Evolutionary conservation across 352 stramenopile species (phyloP).

Genomic region (Globisporangium orthogonon): DNA sequence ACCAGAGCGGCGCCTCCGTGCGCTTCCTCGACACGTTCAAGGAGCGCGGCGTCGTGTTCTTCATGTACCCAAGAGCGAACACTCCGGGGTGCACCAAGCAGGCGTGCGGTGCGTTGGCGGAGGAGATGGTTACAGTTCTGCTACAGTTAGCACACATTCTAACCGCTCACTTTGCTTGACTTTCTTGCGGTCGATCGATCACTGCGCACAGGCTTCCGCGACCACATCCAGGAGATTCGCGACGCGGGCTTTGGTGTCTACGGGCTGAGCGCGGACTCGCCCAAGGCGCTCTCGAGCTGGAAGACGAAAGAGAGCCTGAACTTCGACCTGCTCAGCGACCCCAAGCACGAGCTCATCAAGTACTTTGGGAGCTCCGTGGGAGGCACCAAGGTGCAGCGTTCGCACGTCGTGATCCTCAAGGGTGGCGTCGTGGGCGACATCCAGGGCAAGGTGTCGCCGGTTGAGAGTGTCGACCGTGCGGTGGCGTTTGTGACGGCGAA

Average conservation of each 20-base stretch:
- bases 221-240: slow-evolving; percentile 79
- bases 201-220: slow-evolving; percentile 49
- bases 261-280: slow-evolving; percentile 68
- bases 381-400: slow-evolving; percentile 76
- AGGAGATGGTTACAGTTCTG: not conserved
- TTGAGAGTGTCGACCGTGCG: slow-evolving; percentile 63
- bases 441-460: slow-evolving; percentile 67
- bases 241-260: slow-evolving; percentile 77
- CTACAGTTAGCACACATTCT: not conserved
- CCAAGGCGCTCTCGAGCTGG: slow-evolving; percentile 70
- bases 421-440: slow-evolving; percentile 76
- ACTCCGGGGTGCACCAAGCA: slow-evolving; percentile 87
- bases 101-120: slow-evolving; percentile 55
- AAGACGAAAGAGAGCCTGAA: slow-evolving; percentile 71
- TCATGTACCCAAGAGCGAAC: slow-evolving; percentile 87
- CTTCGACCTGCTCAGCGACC: slow-evolving; percentile 81
- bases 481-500: slow-evolving; percentile 61
- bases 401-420: slow-evolving; percentile 79
- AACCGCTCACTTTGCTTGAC: not conserved
- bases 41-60: slow-evolving; percentile 78
- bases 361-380: slow-evolving; percentile 83
- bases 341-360: slow-evolving; percentile 75
- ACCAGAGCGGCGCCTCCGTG: slow-evolving; percentile 62
- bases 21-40: slow-evolving; percentile 63
- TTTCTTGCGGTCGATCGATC: not conserved